These are phyloP conservation scores for Helianthus annuus DNA, from an alignment of 129 eudicot genomes.

Conservation along the genomic window DNA sequence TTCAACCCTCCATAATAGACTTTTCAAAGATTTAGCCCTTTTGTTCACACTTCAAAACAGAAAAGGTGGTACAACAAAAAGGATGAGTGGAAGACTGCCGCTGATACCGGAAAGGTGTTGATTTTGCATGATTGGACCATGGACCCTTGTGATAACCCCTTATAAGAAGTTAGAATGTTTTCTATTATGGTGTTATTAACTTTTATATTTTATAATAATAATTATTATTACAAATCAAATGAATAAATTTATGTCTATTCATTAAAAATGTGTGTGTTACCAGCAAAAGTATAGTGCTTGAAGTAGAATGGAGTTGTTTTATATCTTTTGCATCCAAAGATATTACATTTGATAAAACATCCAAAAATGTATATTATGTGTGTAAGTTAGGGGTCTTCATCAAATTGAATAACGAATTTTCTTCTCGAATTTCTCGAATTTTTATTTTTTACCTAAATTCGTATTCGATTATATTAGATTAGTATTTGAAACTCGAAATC, in stretches of 20 bases:
- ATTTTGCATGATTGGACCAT: constrained; percentile 29
- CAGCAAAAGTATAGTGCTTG: not conserved
- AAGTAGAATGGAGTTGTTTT: not conserved
- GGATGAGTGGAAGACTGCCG: constrained; percentile 19
- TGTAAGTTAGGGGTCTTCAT: too few relatives aligned
- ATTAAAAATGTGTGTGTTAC: not conserved
- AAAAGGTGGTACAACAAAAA: constrained; percentile 14
- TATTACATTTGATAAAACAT: too few relatives aligned
- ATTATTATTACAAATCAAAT: not conserved
- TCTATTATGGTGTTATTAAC: not conserved
- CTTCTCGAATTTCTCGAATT: too few relatives aligned
- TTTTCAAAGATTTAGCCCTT: constrained; percentile 24
- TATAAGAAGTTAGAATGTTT: too few relatives aligned
- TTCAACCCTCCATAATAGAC: constrained; percentile 40
- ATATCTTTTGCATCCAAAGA: too few relatives aligned
- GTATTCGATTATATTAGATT: too few relatives aligned
- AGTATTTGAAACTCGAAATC: too few relatives aligned
- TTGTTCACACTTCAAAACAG: constrained; percentile 40
- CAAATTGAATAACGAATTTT: too few relatives aligned
- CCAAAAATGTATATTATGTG: too few relatives aligned
- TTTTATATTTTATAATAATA: not conserved
- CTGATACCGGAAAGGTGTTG: constrained; percentile 34
- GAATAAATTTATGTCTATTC: not conserved
- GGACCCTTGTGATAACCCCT: not conserved
- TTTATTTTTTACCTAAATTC: too few relatives aligned